These are phyloP conservation scores for Tulasnella sp. DNA, from an alignment of 768 basidiomycete species.

Conservation along the genomic window DNA sequence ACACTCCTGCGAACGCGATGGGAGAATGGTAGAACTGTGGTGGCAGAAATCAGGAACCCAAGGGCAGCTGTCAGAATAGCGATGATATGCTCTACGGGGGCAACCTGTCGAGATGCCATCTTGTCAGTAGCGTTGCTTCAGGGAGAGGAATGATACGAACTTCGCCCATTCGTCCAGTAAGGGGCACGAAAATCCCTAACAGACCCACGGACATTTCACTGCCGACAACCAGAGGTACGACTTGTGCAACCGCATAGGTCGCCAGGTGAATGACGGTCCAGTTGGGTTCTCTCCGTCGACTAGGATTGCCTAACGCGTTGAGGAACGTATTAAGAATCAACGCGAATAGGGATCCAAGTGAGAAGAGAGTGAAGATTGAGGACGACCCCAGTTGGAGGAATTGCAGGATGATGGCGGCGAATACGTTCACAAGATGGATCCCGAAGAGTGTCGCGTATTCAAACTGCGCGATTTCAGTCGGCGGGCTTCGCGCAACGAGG, in stretches of 20 bases:
- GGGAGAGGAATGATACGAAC: slow-evolving; percentile 37
- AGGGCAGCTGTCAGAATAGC: slow-evolving; percentile 70
- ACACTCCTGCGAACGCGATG: slow-evolving; percentile 63
- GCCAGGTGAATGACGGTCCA: slow-evolving; percentile 48
- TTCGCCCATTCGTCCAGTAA: slow-evolving; percentile 83
- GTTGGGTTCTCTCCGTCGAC: slow-evolving; percentile 2
- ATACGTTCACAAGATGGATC: slow-evolving; percentile 57
- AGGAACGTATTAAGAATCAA: slow-evolving; percentile 58
- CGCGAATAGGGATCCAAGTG: slow-evolving; percentile 59
- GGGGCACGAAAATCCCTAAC: slow-evolving; percentile 86
- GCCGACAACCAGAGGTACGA: slow-evolving; percentile 60
- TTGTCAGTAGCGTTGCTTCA: neutral
- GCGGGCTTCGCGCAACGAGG: slow-evolving; percentile 47
- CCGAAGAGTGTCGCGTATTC: slow-evolving; percentile 69
- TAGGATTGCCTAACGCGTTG: slow-evolving; percentile 40
- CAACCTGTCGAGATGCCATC: slow-evolving; percentile 50
- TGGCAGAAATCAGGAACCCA: slow-evolving; percentile 61
- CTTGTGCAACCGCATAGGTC: slow-evolving; percentile 66
- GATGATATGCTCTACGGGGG: slow-evolving; percentile 87
- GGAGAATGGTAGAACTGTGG: slow-evolving; percentile 63
- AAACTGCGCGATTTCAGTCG: slow-evolving; percentile 50
- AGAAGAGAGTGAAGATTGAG: slow-evolving; percentile 69
- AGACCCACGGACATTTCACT: slow-evolving; percentile 62
- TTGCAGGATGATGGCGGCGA: slow-evolving; percentile 63
- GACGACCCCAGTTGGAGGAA: slow-evolving; percentile 70